phyloP scores from a whole-genome alignment of 1,139 yeast genomes.

The Geotrichum klebahnii region DNA sequence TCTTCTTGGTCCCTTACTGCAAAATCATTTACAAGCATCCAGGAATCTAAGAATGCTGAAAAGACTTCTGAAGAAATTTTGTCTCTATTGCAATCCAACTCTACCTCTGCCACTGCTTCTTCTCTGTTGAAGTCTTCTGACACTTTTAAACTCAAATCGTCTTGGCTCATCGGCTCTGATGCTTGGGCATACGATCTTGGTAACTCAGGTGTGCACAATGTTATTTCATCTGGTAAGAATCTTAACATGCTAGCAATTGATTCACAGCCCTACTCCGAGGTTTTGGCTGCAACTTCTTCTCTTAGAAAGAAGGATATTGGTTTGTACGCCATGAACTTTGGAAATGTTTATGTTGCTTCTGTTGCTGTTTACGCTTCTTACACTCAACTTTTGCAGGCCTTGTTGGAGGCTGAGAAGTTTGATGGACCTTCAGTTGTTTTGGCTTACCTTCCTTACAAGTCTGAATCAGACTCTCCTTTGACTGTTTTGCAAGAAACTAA shows the following conservation, averaged over 20 bases:
- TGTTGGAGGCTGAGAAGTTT: conserved; percentile 81
- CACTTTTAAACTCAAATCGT: conserved; percentile 48
- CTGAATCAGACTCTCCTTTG: conserved; percentile 66
- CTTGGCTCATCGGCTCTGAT: conserved; percentile 92
- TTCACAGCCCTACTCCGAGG: conserved; percentile 71
- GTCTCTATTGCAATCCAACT: conserved; percentile 40
- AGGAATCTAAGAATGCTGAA: conserved; percentile 35
- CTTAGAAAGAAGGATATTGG: conserved; percentile 89
- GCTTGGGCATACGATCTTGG: conserved; percentile 95
- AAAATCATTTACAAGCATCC: conserved; percentile 20
- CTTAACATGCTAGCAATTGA: conserved; percentile 84
- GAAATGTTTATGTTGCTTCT: conserved; percentile 86
- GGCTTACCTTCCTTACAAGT: conserved; percentile 78
- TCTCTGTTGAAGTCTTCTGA: conserved; percentile 47
- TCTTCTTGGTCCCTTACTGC: conserved; percentile 60
- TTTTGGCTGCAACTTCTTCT: conserved; percentile 28
- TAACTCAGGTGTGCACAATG: conserved; percentile 84
- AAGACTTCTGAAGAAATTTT: conserved; percentile 40
- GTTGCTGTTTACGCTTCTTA: conserved; percentile 91
- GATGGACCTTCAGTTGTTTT: conserved; percentile 87
- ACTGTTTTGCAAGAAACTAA: conserved; percentile 81
- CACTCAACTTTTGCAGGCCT: conserved; percentile 85
- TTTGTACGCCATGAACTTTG: conserved; percentile 90
- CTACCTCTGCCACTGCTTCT: conserved; percentile 14
- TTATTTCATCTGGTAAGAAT: conserved; percentile 69